A percentile compares a stretch with the other conserved stretches of the same genome.
Conservation (phyloP, 2,329 filamentous ascomycete genomes). For the Neonectria coccinea region DNA sequence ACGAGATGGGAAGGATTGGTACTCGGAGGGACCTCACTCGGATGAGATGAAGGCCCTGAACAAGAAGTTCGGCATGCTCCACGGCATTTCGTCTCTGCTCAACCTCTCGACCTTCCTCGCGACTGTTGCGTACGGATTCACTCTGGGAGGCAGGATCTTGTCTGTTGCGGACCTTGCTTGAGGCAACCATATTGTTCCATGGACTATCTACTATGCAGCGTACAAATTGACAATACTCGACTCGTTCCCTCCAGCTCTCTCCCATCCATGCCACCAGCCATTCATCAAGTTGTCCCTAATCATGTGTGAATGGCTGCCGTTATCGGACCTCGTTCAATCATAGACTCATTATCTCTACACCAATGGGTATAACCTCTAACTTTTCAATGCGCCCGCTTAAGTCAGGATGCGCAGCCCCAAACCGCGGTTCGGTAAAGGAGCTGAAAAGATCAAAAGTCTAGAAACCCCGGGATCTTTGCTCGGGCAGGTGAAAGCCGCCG, state of each 20-base stretch:
- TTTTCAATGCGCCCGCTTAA: constrained; percentile 34
- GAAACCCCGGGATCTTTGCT: constrained; percentile 14
- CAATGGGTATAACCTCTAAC: constrained; percentile 39
- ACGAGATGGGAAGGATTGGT: constrained; percentile 88
- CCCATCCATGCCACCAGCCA: constrained; percentile 5
- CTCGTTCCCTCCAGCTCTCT: not conserved
- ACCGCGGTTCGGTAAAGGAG: constrained; percentile 1
- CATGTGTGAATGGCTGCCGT: constrained; percentile 21
- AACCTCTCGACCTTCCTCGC: constrained; percentile 79
- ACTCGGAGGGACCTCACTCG: constrained; percentile 82
- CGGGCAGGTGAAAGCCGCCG: constrained; percentile 35
- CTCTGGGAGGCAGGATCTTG: constrained; percentile 73
- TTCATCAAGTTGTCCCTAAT: constrained; percentile 2
- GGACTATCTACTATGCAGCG: constrained; percentile 26
- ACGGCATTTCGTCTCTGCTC: constrained; percentile 83
- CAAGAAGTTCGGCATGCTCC: constrained; percentile 80
- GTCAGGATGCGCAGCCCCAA: constrained; percentile 9
- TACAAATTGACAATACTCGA: constrained; percentile 32
- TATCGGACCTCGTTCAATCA: constrained; percentile 31
- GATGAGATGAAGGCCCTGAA: constrained; percentile 86
- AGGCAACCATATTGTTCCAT: constrained; percentile 18
- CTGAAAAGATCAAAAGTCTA: constrained; percentile 18
- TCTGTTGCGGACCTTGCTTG: constrained; percentile 51
- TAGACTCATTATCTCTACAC: constrained; percentile 42
- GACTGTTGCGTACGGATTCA: constrained; percentile 81